Percentiles rank a stretch among this genome's conserved stretches.
Conservation (phyloP, 1,284 basidiomycete species). For the Leccinum pachyderme region DNA sequence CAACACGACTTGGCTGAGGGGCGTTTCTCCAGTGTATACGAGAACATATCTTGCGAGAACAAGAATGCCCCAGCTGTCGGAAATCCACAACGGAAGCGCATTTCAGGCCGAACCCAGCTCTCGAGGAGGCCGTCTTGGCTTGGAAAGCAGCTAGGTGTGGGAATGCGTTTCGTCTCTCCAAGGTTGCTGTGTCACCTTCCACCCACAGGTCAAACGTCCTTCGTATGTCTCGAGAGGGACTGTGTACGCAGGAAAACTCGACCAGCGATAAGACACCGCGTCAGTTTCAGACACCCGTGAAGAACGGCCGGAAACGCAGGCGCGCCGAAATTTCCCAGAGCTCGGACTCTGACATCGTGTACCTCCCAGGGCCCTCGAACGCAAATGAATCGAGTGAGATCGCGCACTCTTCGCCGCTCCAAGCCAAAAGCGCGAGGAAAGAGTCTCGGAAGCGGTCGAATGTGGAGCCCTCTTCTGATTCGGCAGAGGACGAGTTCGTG, state of each 20-base stretch:
- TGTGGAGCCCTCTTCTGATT: slow-evolving; percentile 24
- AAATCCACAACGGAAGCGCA: slow-evolving; percentile 54
- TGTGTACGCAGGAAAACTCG: slow-evolving; percentile 12
- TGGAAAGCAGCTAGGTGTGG: slow-evolving; percentile 66
- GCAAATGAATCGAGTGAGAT: slow-evolving; percentile 25
- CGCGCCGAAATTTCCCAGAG: slow-evolving; percentile 15
- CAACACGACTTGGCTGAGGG: not conserved
- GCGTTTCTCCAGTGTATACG: slow-evolving; percentile 59
- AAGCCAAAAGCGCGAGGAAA: slow-evolving; percentile 23
- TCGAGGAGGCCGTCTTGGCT: slow-evolving; percentile 59
- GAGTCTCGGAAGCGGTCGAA: slow-evolving; percentile 5
- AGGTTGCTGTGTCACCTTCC: not conserved
- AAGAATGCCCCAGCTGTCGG: slow-evolving; percentile 66
- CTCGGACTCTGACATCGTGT: slow-evolving; percentile 24
- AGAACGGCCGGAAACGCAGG: slow-evolving; percentile 28
- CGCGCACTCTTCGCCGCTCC: slow-evolving; percentile 26
- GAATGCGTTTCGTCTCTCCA: not conserved
- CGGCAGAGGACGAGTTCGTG: slow-evolving; percentile 27
- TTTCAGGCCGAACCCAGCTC: slow-evolving; percentile 53
- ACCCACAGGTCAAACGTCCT: slow-evolving; percentile 42
- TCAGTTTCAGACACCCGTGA: slow-evolving; percentile 14
- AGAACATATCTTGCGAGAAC: slow-evolving; percentile 50
- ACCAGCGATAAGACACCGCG: slow-evolving; percentile 31
- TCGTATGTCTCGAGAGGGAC: slow-evolving; percentile 35
- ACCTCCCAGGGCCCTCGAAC: slow-evolving; percentile 29